phyloP scores from a whole-genome alignment of 1,139 yeast genomes.

The Zygoascus hellenicus region DNA sequence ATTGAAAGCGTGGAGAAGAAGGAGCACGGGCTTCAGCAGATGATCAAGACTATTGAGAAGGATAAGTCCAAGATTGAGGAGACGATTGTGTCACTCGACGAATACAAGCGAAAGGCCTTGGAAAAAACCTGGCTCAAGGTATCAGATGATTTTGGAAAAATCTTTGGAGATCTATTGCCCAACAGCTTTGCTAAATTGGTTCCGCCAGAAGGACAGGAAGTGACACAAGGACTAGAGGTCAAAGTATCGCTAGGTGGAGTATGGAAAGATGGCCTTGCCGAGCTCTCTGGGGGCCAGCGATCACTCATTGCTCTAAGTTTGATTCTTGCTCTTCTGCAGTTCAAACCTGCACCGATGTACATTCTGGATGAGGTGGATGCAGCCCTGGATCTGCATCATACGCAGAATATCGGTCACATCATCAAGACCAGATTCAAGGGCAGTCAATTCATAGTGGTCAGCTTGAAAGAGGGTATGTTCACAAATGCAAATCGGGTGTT shows the following conservation, averaged over 20 bases:
- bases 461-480: slow-evolving; percentile 97
- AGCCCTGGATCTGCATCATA: slow-evolving; percentile 92
- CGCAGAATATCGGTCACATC: slow-evolving; percentile 94
- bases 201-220: slow-evolving; percentile 71
- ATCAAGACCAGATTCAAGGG: slow-evolving; percentile 93
- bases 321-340: slow-evolving; percentile 84
- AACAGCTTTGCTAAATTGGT: slow-evolving; percentile 88
- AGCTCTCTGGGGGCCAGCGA: slow-evolving; percentile 95
- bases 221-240: slow-evolving; percentile 87
- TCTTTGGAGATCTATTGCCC: slow-evolving; percentile 83
- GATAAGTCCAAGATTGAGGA: slow-evolving; percentile 88
- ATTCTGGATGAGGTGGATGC: slow-evolving; percentile 97
- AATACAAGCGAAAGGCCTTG: slow-evolving; percentile 78
- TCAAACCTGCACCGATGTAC: slow-evolving; percentile 98
- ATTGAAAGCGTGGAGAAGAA: slow-evolving; percentile 91
- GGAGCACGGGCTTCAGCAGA: slow-evolving; percentile 67
- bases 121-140: slow-evolving; percentile 83
- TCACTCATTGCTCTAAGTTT: slow-evolving; percentile 87
- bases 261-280: slow-evolving; percentile 95
- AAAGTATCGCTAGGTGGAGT: slow-evolving; percentile 85
- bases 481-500: slow-evolving; percentile 94
- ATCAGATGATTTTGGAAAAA: slow-evolving; percentile 73
- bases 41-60: slow-evolving; percentile 83
- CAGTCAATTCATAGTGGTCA: slow-evolving; percentile 92
- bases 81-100: slow-evolving; percentile 79